Evolutionary conservation across 2,329 filamentous ascomycete genomes (phyloP), one percentile per base, ranked within the genome.

Genomic region (Alternaria incomplexa): DNA sequence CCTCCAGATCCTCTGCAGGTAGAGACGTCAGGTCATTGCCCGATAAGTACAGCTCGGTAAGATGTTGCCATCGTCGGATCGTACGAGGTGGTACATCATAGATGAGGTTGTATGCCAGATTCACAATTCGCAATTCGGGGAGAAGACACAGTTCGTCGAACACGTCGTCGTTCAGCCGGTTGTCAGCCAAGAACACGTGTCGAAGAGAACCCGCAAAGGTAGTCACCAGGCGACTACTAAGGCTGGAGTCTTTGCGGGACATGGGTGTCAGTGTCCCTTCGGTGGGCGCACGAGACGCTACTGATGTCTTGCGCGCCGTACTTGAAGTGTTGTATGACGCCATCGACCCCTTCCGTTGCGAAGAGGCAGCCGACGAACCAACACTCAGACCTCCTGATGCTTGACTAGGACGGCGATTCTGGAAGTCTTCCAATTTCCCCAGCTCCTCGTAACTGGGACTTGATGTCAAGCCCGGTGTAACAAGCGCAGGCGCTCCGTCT

Each of bases 31-130:
- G 84, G 72, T 97, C 93, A 73, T 99, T 99, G 26, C 96, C 95
- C 3, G 96, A 98, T 4, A 99, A 85, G 74, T 98, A 98, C 13
- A 99, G 85, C 80, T 99, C 96, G 1, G 92, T 90, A 15, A 99
- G 87, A 74, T 96, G 90, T 36, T 92, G 91, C 93, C 96, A 97
- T 77, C 91, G 91, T 79, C 91, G 91, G 73, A 99, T 90, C 2
- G 93, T 92, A 59, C 94, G 87, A 65, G 93, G 90, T 3, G 96
- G 96, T 80, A 99, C 91, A 72, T 99, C 96, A 63, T 92, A 94
- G 50, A 99, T 87, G 66, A 94, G 91, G 71, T 99, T 99, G 82
- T 97, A 98, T 0, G 95, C 97, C 30, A 99, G 81, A 72, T 99
- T 99, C 62, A 99, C 86, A 23, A 97, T 88, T 22, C 95, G 90